Evolutionary conservation across 768 basidiomycete species (phyloP).

Genomic region (Rhodotorula diobovata): DNA sequence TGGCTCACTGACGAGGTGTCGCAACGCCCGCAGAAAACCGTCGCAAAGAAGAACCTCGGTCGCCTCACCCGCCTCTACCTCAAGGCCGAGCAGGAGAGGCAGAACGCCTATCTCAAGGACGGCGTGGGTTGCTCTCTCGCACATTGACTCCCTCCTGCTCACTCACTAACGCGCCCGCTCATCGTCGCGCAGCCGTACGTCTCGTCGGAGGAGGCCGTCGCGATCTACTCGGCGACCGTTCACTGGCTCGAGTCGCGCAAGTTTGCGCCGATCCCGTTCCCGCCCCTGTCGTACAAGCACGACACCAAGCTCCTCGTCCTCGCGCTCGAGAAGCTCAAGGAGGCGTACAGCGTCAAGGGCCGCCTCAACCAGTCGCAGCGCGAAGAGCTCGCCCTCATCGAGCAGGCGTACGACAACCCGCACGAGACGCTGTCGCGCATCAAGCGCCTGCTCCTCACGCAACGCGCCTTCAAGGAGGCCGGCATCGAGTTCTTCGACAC

Average conservation of each 20-base stretch:
- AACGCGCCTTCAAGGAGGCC: slow-evolving; percentile 96
- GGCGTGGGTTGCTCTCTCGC: slow-evolving; percentile 52
- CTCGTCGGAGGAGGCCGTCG: slow-evolving; percentile 96
- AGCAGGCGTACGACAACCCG: slow-evolving; percentile 98
- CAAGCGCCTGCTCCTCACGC: slow-evolving; percentile 91
- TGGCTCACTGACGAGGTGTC: not conserved
- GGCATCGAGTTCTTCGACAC: slow-evolving; percentile 63
- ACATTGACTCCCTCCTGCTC: no score
- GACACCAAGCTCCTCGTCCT: slow-evolving; percentile 96
- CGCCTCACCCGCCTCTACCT: slow-evolving; percentile 94
- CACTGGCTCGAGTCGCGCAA: slow-evolving; percentile 98
- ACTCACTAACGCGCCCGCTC: no score
- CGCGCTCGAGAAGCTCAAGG: slow-evolving; percentile 95
- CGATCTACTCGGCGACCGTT: slow-evolving; percentile 96
- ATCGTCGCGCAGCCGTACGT: slow-evolving; percentile 69
- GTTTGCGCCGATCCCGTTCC: slow-evolving; percentile 98
- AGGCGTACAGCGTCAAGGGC: slow-evolving; percentile 96
- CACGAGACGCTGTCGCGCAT: slow-evolving; percentile 97
- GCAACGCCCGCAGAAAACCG: slow-evolving; percentile 61
- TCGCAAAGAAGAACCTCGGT: slow-evolving; percentile 98
- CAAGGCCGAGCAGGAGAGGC: slow-evolving; percentile 97
- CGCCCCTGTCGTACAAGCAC: slow-evolving; percentile 97
- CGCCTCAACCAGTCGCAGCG: slow-evolving; percentile 97
- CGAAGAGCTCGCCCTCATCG: slow-evolving; percentile 94
- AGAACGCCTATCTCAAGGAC: slow-evolving; percentile 97